These are phyloP conservation scores for Lizonia empirigonia DNA, from an alignment of 2,329 filamentous ascomycete genomes.

Conservation along the genomic window DNA sequence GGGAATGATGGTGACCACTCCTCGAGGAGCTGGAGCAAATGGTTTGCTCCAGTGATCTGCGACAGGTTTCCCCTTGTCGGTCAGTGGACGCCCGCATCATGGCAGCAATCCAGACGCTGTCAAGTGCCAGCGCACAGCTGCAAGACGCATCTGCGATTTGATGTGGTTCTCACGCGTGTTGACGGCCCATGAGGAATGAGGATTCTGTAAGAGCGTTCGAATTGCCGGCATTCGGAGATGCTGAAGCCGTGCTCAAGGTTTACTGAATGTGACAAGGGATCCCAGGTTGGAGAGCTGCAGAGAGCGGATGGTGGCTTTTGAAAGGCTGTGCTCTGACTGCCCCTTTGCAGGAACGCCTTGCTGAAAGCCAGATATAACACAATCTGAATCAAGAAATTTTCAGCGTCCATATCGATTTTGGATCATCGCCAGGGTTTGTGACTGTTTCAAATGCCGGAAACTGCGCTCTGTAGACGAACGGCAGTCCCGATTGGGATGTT, in stretches of 20 bases:
- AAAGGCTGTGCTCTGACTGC: constrained; percentile 26
- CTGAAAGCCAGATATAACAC: constrained; percentile 18
- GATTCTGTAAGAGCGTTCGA: not conserved
- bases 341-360: constrained; percentile 36
- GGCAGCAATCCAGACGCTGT: constrained; percentile 9
- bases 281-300: constrained; percentile 6
- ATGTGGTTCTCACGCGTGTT: constrained; percentile 2
- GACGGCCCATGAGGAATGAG: not conserved
- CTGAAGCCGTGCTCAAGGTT: not conserved
- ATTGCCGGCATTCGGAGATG: not conserved
- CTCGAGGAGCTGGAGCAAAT: constrained; percentile 39
- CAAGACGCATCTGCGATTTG: not conserved
- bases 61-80: constrained; percentile 20
- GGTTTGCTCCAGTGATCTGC: constrained; percentile 29
- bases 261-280: not conserved
- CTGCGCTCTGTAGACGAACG: not conserved
- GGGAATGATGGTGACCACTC: constrained; percentile 21
- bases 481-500: not conserved
- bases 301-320: constrained; percentile 4
- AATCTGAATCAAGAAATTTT: not conserved
- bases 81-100: constrained; percentile 16
- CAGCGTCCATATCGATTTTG: not conserved
- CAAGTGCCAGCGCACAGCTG: constrained; percentile 36
- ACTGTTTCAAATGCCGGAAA: not conserved
- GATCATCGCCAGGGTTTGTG: not conserved